Base-by-base conservation (phyloP, 768 basidiomycete genomes). In the Russula foetens region DNA sequence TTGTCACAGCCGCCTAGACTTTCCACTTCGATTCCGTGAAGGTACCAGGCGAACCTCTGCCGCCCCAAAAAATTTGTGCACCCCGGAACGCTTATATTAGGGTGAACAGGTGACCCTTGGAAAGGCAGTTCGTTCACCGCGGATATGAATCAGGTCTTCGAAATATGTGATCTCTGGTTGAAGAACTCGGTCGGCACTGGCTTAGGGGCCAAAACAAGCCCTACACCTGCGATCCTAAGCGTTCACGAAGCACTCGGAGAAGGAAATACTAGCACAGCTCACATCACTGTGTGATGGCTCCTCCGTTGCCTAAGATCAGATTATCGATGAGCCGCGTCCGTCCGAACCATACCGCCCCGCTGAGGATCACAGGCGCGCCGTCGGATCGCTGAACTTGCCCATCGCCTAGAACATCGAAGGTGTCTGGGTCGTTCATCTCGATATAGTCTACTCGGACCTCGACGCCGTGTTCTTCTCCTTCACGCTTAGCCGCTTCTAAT, bases 271-370 rank as follows among this genome's bases (percentile, higher is more conserved):
- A n/a, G n/a, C n/a, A n/a, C n/a, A n/a, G 21, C 28, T 21, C 46
- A 54, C 46, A n/a, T 50, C 35, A 53, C 17, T 21, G 11, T 21
- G 51, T 23, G 26, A 81, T 55, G 56, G 80, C 73, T 23, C 64
- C 70, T 46, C 63, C 69, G 66, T 82, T 76, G 9, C 85, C 92
- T 1, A 97, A 71, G 45, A 97, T 75, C 53, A 97, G 72, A 70
- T 98, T 99, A 73, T 99, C 96, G 45, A 99, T 98, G 66, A 99
- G 71, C 65, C 95, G 80, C 43, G 94, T 98, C 69, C 79, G 81
- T 43, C 91, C 92, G 2, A 95, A 81, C 81, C 87, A 89, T 63
- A 95, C 68, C 29, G 92, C 93, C 2, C 92, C 94, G 62, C 92
- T 96, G 53, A 98, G 67, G 23, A 97, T 82, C 31, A 87, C 83